phyloP scores from a whole-genome alignment of 2,329 filamentous ascomycete genomes.

The Microascus cirrosus region DNA sequence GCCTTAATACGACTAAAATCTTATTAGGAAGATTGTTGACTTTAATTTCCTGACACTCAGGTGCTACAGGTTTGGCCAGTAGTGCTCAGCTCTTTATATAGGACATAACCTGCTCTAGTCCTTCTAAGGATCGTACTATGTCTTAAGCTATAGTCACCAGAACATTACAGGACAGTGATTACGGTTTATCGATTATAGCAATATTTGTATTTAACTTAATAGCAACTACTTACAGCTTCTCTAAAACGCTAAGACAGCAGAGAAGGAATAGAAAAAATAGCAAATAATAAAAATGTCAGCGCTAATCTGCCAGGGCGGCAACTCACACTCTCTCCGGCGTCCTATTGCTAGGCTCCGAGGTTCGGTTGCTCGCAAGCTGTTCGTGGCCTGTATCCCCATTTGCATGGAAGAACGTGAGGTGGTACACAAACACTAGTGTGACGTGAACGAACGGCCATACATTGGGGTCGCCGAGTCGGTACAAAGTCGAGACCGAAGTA shows the following conservation, averaged over 20 bases:
- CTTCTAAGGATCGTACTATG: too few relatives aligned
- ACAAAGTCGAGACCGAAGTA: constrained; percentile 60
- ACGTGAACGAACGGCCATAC: constrained; percentile 53
- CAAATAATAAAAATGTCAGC: neutral
- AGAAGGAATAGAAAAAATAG: neutral
- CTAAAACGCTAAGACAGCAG: neutral
- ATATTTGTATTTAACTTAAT: neutral
- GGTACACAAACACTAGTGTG: constrained; percentile 45
- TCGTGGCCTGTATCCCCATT: neutral
- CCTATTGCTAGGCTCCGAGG: neutral
- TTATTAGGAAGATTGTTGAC: too few relatives aligned
- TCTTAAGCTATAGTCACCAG: too few relatives aligned
- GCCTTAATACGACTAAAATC: too few relatives aligned
- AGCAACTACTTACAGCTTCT: neutral
- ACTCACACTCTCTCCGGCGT: neutral
- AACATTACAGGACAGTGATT: neutral
- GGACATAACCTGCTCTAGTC: too few relatives aligned
- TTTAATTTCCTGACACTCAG: too few relatives aligned
- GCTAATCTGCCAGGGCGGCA: neutral
- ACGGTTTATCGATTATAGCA: neutral
- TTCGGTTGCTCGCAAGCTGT: neutral
- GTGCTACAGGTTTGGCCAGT: too few relatives aligned
- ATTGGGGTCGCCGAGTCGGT: constrained; percentile 35
- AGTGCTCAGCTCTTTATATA: too few relatives aligned
- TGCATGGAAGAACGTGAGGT: constrained; percentile 24